Evolutionary conservation across 2,329 filamentous ascomycete genomes (phyloP), one percentile per base, ranked within the genome.

Genomic region (Diaporthe sp.): DNA sequence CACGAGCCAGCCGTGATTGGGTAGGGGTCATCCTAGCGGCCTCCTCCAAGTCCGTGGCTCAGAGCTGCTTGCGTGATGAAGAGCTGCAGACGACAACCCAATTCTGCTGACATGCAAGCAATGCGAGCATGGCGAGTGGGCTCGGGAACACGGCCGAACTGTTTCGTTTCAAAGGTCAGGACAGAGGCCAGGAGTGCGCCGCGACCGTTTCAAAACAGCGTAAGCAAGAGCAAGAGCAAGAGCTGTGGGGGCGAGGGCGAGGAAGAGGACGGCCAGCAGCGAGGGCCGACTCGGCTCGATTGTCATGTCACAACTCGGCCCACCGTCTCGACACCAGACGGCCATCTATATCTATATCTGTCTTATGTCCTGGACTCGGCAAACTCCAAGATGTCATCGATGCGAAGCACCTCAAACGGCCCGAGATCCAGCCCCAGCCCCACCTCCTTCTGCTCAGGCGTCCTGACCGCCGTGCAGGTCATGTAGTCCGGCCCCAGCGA

Each of bases 401-500:
- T 75, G 47, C 82, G 78, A 27, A 90, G 72, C 65, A 81, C 78
- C 77, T 84, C 81, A 73, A 87, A 89, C 19, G 84, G 81, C 0
- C 83, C 85, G 61, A 88, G 73, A 27, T 81, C 76, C 73, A 86
- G 81, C 0, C 80, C 80, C 55, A 87, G 79, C 10, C 81, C 87
- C 15, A 82, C 82, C 65, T 81, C 81, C 71, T 82, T 82, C 1
- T 77, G 74, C 47, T 76, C 79, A 1, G 83, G 83, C 65, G 85
- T 86, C 75, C 86, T 83, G 58, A 90, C 83, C 2, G 86, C 88
- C 32, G 88, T 88, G 75, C 86, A 87, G 71, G 89, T 83, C 87
- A 91, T 90, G 81, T 86, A 90, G 59, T 89, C 86, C 13, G 80
- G 78, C 0, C 86, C 87, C 37, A 89, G 77, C 7, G 86, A 82